These are phyloP conservation scores for Pichia gijzeniarum DNA, from an alignment of 805 yeast species.

Conservation along the genomic window DNA sequence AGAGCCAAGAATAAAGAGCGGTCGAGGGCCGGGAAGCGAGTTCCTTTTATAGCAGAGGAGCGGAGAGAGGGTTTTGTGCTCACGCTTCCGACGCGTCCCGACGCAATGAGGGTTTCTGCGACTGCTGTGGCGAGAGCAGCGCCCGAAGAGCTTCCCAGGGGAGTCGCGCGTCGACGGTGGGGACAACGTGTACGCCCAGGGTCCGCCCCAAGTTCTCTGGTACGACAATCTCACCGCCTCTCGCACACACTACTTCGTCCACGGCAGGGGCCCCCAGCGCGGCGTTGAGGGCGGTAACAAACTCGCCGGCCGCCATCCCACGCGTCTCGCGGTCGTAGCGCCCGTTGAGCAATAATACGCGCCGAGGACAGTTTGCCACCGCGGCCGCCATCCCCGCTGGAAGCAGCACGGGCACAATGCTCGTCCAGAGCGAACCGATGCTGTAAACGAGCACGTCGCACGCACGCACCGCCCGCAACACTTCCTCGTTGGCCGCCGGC, in stretches of 20 bases:
- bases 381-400: slow-evolving; percentile 68
- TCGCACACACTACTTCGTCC: background rate
- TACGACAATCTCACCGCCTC: background rate
- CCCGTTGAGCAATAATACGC: slow-evolving; percentile 68
- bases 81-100: too few relatives aligned
- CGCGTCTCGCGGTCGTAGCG: slow-evolving; percentile 72
- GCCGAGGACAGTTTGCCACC: slow-evolving; percentile 28
- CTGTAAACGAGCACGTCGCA: slow-evolving; percentile 63
- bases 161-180: too few relatives aligned
- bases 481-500: slow-evolving; percentile 65
- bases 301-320: slow-evolving; percentile 56
- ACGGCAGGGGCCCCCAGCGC: background rate
- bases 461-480: slow-evolving; percentile 40
- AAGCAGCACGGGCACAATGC: slow-evolving; percentile 72
- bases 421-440: slow-evolving; percentile 86
- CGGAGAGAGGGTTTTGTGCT: too few relatives aligned
- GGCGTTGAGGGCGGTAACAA: slow-evolving; percentile 28
- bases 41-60: too few relatives aligned
- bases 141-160: too few relatives aligned
- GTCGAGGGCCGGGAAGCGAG: too few relatives aligned
- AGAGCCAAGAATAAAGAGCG: too few relatives aligned
- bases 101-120: too few relatives aligned
- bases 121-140: too few relatives aligned
- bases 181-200: too few relatives aligned
- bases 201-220: too few relatives aligned